These are phyloP conservation scores for Melampsora larici-populina DNA, from an alignment of 1,284 basidiomycete species.

Conservation along the genomic window DNA sequence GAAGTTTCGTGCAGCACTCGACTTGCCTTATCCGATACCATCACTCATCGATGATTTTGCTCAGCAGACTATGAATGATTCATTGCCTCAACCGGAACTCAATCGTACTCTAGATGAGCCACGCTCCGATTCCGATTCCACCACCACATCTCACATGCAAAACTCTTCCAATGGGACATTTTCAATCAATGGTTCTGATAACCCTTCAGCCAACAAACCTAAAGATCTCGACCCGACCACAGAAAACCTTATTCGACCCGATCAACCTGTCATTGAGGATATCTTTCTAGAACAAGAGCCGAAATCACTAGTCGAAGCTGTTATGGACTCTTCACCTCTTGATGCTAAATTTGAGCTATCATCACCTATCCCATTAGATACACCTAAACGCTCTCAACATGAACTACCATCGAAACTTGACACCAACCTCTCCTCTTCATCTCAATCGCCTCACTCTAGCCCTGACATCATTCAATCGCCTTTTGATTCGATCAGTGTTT, in stretches of 20 bases:
- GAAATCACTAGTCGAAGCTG: background rate
- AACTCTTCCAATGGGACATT: background rate
- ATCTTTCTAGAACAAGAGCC: background rate
- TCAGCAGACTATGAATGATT: background rate
- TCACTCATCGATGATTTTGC: background rate
- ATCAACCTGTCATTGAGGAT: background rate
- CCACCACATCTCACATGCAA: slow-evolving; percentile 2
- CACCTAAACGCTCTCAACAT: background rate
- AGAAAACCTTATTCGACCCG: background rate
- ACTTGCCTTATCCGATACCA: background rate
- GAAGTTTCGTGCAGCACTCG: background rate
- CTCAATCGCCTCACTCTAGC: background rate
- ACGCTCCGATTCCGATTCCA: slow-evolving; percentile 1
- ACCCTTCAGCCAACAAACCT: background rate
- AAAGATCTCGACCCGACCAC: background rate
- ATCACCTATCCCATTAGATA: background rate
- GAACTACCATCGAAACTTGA: background rate
- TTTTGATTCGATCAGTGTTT: slow-evolving; percentile 3
- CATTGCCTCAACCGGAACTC: background rate
- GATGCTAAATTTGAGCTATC: background rate
- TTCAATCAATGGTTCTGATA: background rate
- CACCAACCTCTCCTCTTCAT: background rate
- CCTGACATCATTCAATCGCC: background rate
- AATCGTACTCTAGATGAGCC: background rate
- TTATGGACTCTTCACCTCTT: background rate